Evolutionary conservation across 2,329 filamentous ascomycete genomes (phyloP).

Genomic region (Ceratocystis harringtonii): DNA sequence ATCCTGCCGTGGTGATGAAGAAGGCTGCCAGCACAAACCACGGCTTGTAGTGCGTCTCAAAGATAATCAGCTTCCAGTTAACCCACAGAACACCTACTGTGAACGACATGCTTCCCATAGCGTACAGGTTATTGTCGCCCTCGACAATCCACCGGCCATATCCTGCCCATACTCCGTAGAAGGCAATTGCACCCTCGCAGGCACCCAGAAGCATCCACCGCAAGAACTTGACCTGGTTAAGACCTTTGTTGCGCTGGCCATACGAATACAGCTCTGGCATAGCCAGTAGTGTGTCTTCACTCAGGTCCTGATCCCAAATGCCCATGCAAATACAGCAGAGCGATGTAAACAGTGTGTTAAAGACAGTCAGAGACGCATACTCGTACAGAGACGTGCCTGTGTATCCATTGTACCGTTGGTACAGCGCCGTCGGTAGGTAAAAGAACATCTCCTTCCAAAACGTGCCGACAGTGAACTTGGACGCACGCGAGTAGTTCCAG

Average conservation of each 20-base stretch:
- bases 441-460: conserved; percentile 85
- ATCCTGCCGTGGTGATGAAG: conserved; percentile 47
- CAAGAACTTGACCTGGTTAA: conserved; percentile 60
- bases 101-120: conserved; percentile 59
- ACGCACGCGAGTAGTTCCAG: conserved; percentile 81
- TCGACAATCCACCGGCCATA: conserved; percentile 35
- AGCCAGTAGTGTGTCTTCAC: conserved; percentile 71
- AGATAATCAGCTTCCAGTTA: conserved; percentile 59
- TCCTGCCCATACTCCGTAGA: conserved; percentile 45
- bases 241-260: conserved; percentile 55
- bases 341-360: conserved; percentile 90
- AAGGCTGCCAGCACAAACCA: conserved; percentile 45
- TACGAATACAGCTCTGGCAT: conserved; percentile 82
- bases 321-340: conserved; percentile 78
- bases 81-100: conserved; percentile 57
- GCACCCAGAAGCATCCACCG: conserved; percentile 66
- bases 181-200: conserved; percentile 57
- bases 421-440: conserved; percentile 71
- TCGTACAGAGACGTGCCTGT: conserved; percentile 87
- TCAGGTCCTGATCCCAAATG: conserved; percentile 80
- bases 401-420: conserved; percentile 71
- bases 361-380: conserved; percentile 70
- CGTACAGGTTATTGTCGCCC: conserved; percentile 54
- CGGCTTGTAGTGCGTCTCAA: conserved; percentile 67
- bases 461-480: conserved; percentile 77